These are phyloP conservation scores for Pittosporum tobira DNA, from an alignment of 129 eudicot species.

Conservation along the genomic window DNA sequence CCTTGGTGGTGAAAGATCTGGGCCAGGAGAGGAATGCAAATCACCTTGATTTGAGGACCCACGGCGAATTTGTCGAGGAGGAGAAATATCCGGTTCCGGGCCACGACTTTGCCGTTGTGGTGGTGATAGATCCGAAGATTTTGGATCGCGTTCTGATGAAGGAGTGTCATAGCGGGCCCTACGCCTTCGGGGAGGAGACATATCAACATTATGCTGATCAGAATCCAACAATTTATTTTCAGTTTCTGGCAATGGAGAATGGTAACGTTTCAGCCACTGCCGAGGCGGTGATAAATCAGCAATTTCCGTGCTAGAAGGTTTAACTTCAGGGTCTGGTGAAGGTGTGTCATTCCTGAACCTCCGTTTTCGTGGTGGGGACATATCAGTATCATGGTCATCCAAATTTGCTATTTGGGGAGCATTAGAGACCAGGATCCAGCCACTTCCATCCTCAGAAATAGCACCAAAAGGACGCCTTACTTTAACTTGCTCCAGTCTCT, in stretches of 20 bases:
- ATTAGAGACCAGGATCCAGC: constrained; percentile 73
- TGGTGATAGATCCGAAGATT: constrained; percentile 21
- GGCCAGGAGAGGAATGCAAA: constrained; percentile 1
- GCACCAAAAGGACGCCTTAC: constrained; percentile 59
- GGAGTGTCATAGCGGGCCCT: constrained; percentile 35
- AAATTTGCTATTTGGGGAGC: constrained; percentile 20
- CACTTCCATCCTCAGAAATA: constrained; percentile 97
- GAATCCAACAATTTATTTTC: not conserved
- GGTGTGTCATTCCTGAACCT: constrained; percentile 36
- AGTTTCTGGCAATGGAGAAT: not conserved
- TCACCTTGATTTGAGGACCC: constrained; percentile 14
- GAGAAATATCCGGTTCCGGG: constrained; percentile 34
- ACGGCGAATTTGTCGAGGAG: constrained; percentile 37
- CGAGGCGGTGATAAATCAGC: constrained; percentile 38
- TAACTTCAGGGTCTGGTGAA: constrained; percentile 31
- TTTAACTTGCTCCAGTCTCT: constrained; percentile 61
- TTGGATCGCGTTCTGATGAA: constrained; percentile 29
- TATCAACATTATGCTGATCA: constrained; percentile 9
- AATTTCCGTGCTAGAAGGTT: constrained; percentile 3
- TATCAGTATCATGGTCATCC: constrained; percentile 34
- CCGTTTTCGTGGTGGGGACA: constrained; percentile 50
- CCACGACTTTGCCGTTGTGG: constrained; percentile 13
- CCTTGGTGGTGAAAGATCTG: constrained; percentile 75
- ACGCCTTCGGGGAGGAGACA: constrained; percentile 49
- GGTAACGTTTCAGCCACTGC: constrained; percentile 6